Evolutionary conservation across 202 grass and related monocot genomes (phyloP).

Genomic region (Elaeis oleifera): DNA sequence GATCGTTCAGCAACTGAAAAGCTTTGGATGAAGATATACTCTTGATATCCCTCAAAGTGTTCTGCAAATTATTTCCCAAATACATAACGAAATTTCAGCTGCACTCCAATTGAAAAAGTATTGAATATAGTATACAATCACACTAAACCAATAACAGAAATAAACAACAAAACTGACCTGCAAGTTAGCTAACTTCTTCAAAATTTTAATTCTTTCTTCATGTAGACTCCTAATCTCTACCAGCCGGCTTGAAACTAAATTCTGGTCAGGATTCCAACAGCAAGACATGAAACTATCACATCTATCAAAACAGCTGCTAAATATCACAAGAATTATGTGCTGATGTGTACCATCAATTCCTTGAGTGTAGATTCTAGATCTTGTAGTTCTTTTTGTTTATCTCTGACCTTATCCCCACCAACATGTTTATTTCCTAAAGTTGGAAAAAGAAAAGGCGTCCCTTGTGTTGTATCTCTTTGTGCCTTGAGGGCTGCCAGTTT

Average conservation of each 20-base stretch:
- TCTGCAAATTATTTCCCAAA: slow-evolving; percentile 30
- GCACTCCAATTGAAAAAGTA: too few relatives aligned
- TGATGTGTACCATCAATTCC: slow-evolving; percentile 54
- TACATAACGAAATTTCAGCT: too few relatives aligned
- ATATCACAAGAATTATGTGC: slow-evolving; percentile 10
- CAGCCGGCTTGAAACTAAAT: slow-evolving; percentile 51
- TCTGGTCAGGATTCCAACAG: slow-evolving; percentile 32
- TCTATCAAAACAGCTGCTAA: neutral
- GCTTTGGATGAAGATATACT: slow-evolving; percentile 60
- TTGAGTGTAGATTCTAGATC: slow-evolving; percentile 63
- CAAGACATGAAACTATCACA: slow-evolving; percentile 14
- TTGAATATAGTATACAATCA: too few relatives aligned
- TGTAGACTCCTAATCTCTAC: slow-evolving; percentile 60
- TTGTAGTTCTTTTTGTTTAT: slow-evolving; percentile 62
- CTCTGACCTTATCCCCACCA: slow-evolving; percentile 43
- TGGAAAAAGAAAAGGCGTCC: slow-evolving; percentile 40
- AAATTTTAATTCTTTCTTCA: slow-evolving; percentile 65
- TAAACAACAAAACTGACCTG: slow-evolving; percentile 41
- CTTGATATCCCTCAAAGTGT: slow-evolving; percentile 65
- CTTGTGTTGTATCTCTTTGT: slow-evolving; percentile 49
- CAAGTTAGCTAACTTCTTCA: slow-evolving; percentile 58
- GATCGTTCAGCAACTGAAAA: slow-evolving; percentile 49
- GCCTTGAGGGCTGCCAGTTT: slow-evolving; percentile 52
- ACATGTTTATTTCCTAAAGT: slow-evolving; percentile 47
- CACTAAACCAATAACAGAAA: neutral